A percentile compares a stretch with the other conserved stretches of the same genome.
Conservation (phyloP, 805 yeast genomes). For the Cyberlindnera americana region DNA sequence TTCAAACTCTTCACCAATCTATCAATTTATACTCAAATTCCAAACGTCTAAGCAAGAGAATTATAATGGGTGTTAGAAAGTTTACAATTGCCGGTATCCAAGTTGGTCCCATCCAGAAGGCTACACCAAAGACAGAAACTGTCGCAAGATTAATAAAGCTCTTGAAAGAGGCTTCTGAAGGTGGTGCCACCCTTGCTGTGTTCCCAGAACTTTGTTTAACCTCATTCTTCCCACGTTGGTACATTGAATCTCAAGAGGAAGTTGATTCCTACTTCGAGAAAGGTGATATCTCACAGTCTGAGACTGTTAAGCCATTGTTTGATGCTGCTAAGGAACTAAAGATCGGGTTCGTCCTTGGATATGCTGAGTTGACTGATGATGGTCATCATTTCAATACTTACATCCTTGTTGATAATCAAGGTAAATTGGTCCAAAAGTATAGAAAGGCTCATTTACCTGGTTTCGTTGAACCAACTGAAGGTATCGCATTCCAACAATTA, state of each 20-base stretch:
- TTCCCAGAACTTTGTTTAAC: constrained; percentile 38
- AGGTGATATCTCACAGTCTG: constrained; percentile 32
- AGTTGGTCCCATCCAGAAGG: constrained; percentile 33
- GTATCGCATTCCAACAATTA: constrained; percentile 33
- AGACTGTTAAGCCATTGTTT: constrained; percentile 30
- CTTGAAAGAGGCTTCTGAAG: constrained; percentile 29
- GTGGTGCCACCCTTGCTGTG: constrained; percentile 33
- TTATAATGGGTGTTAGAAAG: constrained; percentile 23
- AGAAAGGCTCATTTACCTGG: constrained; percentile 39
- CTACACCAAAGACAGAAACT: constrained; percentile 30
- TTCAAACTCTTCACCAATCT: no score
- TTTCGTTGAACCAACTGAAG: constrained; percentile 33
- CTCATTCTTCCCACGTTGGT: constrained; percentile 37
- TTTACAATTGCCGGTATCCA: constrained; percentile 34
- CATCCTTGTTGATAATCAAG: constrained; percentile 32
- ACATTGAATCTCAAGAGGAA: constrained; percentile 32
- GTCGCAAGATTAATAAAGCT: constrained; percentile 31
- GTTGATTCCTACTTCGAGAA: constrained; percentile 34
- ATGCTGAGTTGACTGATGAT: constrained; percentile 37
- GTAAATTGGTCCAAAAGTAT: constrained; percentile 31
- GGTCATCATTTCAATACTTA: constrained; percentile 35
- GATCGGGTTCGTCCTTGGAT: constrained; percentile 35
- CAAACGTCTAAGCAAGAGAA: no score
- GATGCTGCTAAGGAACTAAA: constrained; percentile 29
- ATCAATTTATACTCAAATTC: no score